Evolutionary conservation across 495 filamentous ascomycete species (phyloP).

Genomic region (Aspergillus baeticus): DNA sequence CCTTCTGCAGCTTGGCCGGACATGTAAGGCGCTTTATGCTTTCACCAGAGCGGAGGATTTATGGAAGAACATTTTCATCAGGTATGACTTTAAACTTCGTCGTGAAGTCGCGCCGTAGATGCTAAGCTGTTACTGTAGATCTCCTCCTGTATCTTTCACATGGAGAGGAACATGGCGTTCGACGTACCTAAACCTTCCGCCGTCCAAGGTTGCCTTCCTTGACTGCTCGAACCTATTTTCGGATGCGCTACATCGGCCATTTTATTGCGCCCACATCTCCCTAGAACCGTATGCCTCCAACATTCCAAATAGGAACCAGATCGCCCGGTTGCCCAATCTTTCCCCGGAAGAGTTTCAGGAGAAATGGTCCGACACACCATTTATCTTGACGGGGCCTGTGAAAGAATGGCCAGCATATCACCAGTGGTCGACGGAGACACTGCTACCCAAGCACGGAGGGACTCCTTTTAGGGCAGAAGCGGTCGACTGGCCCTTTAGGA

Average conservation of each 20-base stretch:
- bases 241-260: slow-evolving; percentile 86
- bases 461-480: slow-evolving; percentile 84
- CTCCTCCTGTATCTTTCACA: slow-evolving; percentile 46
- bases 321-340: slow-evolving; percentile 67
- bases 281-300: slow-evolving; percentile 62
- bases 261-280: slow-evolving; percentile 78
- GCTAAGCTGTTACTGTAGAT: slow-evolving; percentile 30
- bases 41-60: slow-evolving; percentile 83
- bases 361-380: slow-evolving; percentile 77
- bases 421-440: slow-evolving; percentile 66
- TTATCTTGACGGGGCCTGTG: slow-evolving; percentile 85
- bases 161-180: slow-evolving; percentile 90
- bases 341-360: slow-evolving; percentile 69
- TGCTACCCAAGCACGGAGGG: slow-evolving; percentile 63
- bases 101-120: background rate
- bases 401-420: slow-evolving; percentile 77
- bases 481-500: slow-evolving; percentile 82
- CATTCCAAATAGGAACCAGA: slow-evolving; percentile 73
- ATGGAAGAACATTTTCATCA: slow-evolving; percentile 83
- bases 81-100: slow-evolving; percentile 55
- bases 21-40: slow-evolving; percentile 88
- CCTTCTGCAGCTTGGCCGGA: slow-evolving; percentile 67
- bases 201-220: slow-evolving; percentile 49
- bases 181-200: slow-evolving; percentile 67
- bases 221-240: slow-evolving; percentile 82